phyloP scores from a whole-genome alignment of 1,284 basidiomycete genomes.

The Moniliophthora roreri region DNA sequence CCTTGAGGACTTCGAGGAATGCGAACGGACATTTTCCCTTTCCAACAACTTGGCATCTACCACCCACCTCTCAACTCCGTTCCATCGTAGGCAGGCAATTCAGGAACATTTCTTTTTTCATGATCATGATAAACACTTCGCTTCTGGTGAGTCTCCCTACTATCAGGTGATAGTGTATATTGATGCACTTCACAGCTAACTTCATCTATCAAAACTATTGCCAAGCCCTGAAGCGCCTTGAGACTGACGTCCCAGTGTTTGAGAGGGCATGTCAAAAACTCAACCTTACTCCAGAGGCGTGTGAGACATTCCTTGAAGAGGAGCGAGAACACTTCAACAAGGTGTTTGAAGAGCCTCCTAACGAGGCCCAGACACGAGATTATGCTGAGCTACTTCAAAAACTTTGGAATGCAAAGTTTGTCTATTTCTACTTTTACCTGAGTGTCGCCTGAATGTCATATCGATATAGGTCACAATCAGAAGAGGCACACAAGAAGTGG shows the following conservation, averaged over 20 bases:
- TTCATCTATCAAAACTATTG: conserved; percentile 19
- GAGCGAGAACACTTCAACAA: conserved; percentile 21
- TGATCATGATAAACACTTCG: conserved; percentile 20
- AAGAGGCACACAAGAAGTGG: too few relatives aligned
- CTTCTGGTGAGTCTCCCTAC: conserved; percentile 9
- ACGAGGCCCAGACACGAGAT: conserved; percentile 5
- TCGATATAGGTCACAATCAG: too few relatives aligned
- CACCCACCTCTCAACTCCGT: conserved; percentile 23
- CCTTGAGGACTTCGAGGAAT: conserved; percentile 33
- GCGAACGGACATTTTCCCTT: conserved; percentile 30
- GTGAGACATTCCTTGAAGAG: conserved; percentile 17
- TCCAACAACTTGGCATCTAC: conserved; percentile 28
- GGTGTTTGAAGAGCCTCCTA: conserved; percentile 10
- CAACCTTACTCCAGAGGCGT: conserved; percentile 14
- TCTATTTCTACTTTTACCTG: not conserved
- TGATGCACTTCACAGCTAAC: not conserved
- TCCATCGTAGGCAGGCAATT: conserved; percentile 26
- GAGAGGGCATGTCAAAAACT: not conserved
- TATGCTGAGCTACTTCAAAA: conserved; percentile 20
- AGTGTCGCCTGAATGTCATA: too few relatives aligned
- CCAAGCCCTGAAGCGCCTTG: conserved; percentile 21
- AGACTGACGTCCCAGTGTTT: conserved; percentile 5
- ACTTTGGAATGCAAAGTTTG: conserved; percentile 12
- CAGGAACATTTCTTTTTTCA: conserved; percentile 18
- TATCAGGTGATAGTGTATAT: not conserved